phyloP scores from a whole-genome alignment of 345 rosid genomes.

The Acer yangbiense region DNA sequence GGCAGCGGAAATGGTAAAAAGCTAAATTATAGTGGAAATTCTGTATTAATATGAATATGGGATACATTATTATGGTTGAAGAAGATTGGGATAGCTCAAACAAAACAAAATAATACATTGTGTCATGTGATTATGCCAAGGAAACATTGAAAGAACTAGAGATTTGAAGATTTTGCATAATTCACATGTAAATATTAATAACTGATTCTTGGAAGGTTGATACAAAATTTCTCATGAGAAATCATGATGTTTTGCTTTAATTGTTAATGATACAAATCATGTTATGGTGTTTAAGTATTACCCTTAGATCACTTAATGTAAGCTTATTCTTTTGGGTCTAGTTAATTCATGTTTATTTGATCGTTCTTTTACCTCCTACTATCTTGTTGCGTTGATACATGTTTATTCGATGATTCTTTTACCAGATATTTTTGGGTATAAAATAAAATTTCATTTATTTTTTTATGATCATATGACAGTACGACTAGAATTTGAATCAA shows the following conservation, averaged over 20 bases:
- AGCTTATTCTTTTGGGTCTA: not conserved
- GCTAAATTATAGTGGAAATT: not conserved
- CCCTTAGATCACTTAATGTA: not conserved
- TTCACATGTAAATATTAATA: not conserved
- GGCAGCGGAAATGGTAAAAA: not conserved
- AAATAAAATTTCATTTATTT: not conserved
- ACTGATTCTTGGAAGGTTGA: not conserved
- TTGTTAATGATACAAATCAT: not conserved
- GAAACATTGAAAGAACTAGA: not conserved
- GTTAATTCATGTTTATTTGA: not conserved
- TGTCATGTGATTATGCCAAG: no score
- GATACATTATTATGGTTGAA: not conserved
- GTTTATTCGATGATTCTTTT: not conserved
- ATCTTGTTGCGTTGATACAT: not conserved
- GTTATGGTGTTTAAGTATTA: not conserved
- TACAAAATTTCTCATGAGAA: not conserved
- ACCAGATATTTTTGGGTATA: slow-evolving; percentile 2
- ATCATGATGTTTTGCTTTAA: not conserved
- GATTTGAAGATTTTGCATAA: not conserved
- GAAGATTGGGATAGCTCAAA: not conserved
- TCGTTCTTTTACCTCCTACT: not conserved
- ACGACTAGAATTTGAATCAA: not conserved
- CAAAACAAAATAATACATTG: not conserved
- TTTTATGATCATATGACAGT: not conserved
- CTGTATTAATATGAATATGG: not conserved